These are phyloP conservation scores for Urostyla sp. DNA, from an alignment of 73 alveolate genomes.

Conservation along the genomic window DNA sequence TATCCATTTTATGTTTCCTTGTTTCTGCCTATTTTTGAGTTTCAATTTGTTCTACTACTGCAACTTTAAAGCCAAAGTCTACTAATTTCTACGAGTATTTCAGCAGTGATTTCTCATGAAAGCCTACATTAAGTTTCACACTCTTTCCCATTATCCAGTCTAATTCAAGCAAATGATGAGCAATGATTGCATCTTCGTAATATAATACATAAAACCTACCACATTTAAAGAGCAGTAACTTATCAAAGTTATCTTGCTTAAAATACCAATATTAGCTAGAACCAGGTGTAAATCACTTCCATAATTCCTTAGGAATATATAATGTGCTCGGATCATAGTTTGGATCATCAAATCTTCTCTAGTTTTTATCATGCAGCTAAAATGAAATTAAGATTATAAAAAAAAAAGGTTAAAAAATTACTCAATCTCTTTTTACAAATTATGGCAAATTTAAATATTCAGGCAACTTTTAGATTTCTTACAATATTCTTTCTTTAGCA, in stretches of 20 bases:
- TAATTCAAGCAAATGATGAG: constrained; percentile 78
- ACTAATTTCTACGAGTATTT: constrained; percentile 79
- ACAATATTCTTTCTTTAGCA: too few relatives aligned
- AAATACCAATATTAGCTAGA: constrained; percentile 91
- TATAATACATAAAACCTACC: constrained; percentile 96
- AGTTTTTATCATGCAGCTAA: constrained; percentile 68
- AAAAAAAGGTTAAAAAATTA: too few relatives aligned
- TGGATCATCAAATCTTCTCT: constrained; percentile 83
- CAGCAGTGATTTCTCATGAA: constrained; percentile 82
- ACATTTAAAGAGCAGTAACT: constrained; percentile 90
- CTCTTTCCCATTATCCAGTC: constrained; percentile 84
- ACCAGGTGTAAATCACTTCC: constrained; percentile 87
- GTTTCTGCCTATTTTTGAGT: constrained; percentile 78
- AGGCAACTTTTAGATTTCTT: too few relatives aligned
- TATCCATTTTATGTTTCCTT: constrained; percentile 62
- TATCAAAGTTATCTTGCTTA: constrained; percentile 88
- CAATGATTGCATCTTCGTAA: constrained; percentile 93
- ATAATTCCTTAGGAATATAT: constrained; percentile 83
- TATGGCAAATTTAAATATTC: too few relatives aligned
- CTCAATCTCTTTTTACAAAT: too few relatives aligned
- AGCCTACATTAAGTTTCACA: constrained; percentile 57
- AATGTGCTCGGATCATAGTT: constrained; percentile 87
- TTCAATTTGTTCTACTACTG: constrained; percentile 92
- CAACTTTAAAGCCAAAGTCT: constrained; percentile 91
- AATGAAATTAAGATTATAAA: neutral